These are phyloP conservation scores for Penicillium ucsense DNA, from an alignment of 495 filamentous ascomycete genomes.

Conservation along the genomic window DNA sequence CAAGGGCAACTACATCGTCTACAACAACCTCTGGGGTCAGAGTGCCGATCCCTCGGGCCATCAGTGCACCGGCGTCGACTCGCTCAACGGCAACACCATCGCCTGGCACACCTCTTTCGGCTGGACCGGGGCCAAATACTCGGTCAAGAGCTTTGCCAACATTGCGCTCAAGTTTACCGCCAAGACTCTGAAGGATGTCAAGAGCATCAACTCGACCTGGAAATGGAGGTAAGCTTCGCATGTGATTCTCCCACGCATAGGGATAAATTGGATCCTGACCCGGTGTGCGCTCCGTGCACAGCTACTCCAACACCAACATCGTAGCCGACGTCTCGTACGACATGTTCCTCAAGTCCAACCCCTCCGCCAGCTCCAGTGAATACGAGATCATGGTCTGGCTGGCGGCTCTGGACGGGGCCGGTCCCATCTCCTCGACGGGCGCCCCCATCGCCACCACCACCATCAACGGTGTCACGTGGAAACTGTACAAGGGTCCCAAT, in stretches of 20 bases:
- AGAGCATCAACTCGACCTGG: slow-evolving; percentile 42
- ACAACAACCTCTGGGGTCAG: slow-evolving; percentile 47
- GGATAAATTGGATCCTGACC: background rate
- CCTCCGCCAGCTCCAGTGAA: slow-evolving; percentile 29
- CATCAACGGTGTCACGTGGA: slow-evolving; percentile 42
- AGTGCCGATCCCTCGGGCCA: slow-evolving; percentile 33
- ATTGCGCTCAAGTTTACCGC: slow-evolving; percentile 35
- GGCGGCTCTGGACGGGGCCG: slow-evolving; percentile 49
- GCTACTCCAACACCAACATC: slow-evolving; percentile 44
- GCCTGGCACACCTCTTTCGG: slow-evolving; percentile 49
- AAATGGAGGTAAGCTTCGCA: slow-evolving; percentile 38
- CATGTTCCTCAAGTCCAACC: slow-evolving; percentile 45
- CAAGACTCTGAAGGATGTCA: slow-evolving; percentile 39
- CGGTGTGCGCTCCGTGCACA: slow-evolving; percentile 9
- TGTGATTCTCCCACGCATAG: background rate
- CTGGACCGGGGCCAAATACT: slow-evolving; percentile 40
- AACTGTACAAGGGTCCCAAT: slow-evolving; percentile 48
- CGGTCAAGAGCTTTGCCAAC: slow-evolving; percentile 55
- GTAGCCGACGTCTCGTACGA: slow-evolving; percentile 61
- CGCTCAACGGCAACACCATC: slow-evolving; percentile 33
- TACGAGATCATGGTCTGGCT: slow-evolving; percentile 73
- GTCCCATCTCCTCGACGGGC: slow-evolving; percentile 51
- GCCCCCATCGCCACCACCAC: slow-evolving; percentile 42
- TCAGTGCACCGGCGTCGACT: slow-evolving; percentile 49
- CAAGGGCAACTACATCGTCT: slow-evolving; percentile 41